Evolutionary conservation across 495 filamentous ascomycete genomes (phyloP), one percentile per base, ranked within the genome.

Genomic region (Bathelium albidoporum): DNA sequence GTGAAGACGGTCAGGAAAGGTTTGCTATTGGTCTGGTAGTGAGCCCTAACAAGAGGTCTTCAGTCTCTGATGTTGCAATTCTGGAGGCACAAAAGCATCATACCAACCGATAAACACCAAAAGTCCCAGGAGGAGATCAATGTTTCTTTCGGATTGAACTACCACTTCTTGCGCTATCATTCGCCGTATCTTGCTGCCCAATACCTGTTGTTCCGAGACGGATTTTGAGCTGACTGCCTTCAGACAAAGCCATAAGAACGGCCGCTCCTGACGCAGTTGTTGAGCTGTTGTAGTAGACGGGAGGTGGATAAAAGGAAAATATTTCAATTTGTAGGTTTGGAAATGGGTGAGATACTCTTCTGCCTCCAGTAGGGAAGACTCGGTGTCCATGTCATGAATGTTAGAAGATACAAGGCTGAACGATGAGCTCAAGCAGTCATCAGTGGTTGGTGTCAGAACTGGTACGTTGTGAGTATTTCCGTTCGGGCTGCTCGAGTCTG

Each of bases 91-190:
- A 63, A 61, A 31, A 66, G 67, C 20, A 62, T 58, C 62, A 26
- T 63, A 79, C 80, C 81, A 83, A 32, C 71, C 73, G 43, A 79
- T 65, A 59, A 77, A 76, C 1, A 75, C 73, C 36, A 87, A 69
- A 12, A 84, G 59, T 5, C 79, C 84, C n/a, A 81, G 71, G 4
- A 87, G 76, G 29, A 85, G 73, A 63, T 85, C 84, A 28, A 85
- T 67, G 60, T 70, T 81, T 66, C 77, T 78, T n/a, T 78, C 73
- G 31, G 72, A 63, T 11, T 81, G 75, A n/a, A 82, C 64, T 9
- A 83, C 65, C 59, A 83, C 68, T 64, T 78, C 77, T 43, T 81
- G 74, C 1, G 76, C 32, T 26, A 60, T 20, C 0, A 26, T 31
- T 24, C 45, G 16, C 10, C 62, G 41, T 10, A 64, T 32, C 16